Evolutionary conservation across 805 yeast species (phyloP), one percentile per base, ranked within the genome.

Genomic region (Ogataea henricii): DNA sequence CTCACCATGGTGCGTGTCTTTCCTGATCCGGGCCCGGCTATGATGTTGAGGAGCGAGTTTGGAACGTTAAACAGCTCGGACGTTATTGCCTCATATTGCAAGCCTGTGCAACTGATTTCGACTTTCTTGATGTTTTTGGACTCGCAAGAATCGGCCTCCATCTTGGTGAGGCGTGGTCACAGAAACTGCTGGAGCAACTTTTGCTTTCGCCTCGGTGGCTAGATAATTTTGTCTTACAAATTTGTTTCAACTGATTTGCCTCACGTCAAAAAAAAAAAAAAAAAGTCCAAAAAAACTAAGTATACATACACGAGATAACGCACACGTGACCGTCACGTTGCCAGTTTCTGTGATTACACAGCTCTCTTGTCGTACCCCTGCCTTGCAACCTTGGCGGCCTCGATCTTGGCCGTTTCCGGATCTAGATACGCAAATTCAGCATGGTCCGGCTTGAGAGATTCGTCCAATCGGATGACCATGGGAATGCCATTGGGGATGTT

Each of bases 401-500:
- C 89, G 47, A 82, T 77, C 49, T 79, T 82, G 33, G 94, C 94
- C 51, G 78, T 82, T 66, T 85, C 88, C 6, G 92, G 94, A 67
- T 87, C 96, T 59, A 87, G 71, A 70, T 87, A 87, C 62, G 76
- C 80, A 54, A 83, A 83, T 30, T 76, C 78, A 3, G 42, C 30
- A 6, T 36, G 41, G 1, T 37, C 46, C 9, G 66, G 64, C 32
- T 30, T 43, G 21, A 57, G 27, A 18, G 70, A 59, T 41, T 73
- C 78, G 58, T 81, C 82, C 57, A 86, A 69, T 58, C 82, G 83
- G 55, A 86, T 71, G 42, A 82, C 83, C 67, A 87, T 73, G 39
- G 96, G 96, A 43, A 87, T 85, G 47, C 90, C 94, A 61, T 89
- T 87, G 23, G 95, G 94, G 46, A 87, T 85, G 70, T 87, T 87